Percentiles rank a stretch among this genome's conserved stretches.
Evolutionary conservation across 23 red algal species (phyloP).

Genomic region (Gracilaria gracilis): DNA sequence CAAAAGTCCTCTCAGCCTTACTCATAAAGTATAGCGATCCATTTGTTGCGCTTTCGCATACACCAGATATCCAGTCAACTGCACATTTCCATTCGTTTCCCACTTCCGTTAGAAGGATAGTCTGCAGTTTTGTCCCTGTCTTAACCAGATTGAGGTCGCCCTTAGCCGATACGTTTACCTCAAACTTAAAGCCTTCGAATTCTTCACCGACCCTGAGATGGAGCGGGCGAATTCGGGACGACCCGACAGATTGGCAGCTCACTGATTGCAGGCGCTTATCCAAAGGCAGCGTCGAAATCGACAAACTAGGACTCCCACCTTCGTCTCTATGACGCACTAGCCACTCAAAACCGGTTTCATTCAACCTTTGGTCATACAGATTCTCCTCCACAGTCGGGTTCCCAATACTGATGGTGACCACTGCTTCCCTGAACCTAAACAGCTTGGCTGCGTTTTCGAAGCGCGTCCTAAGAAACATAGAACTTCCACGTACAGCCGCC

Average conservation of each 20-base stretch:
- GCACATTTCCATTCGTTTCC: not conserved
- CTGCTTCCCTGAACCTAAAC: not conserved
- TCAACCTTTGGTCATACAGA: not conserved
- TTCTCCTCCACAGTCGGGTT: conserved; percentile 6
- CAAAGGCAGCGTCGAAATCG: not conserved
- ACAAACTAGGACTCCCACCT: not conserved
- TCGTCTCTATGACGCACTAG: not conserved
- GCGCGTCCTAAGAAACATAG: not conserved
- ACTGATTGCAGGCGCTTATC: not conserved
- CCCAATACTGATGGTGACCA: conserved; percentile 3
- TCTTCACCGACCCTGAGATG: not conserved
- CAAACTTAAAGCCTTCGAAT: not conserved
- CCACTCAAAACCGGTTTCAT: not conserved
- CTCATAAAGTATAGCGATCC: not conserved
- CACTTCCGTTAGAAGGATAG: not conserved
- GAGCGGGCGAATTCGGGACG: conserved; percentile 5
- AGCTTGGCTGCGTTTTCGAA: not conserved
- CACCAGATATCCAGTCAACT: not conserved
- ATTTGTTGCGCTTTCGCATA: not conserved
- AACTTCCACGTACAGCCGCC: not conserved
- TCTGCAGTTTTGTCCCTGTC: not conserved
- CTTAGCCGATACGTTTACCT: not conserved
- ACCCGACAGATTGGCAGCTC: not conserved
- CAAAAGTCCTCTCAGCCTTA: not conserved
- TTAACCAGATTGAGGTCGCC: conserved; percentile 1